Percentiles rank a stretch among this genome's conserved stretches.
These are phyloP conservation scores for Leucaena leucocephala DNA, from an alignment of 306 rosid species.

Conservation along the genomic window DNA sequence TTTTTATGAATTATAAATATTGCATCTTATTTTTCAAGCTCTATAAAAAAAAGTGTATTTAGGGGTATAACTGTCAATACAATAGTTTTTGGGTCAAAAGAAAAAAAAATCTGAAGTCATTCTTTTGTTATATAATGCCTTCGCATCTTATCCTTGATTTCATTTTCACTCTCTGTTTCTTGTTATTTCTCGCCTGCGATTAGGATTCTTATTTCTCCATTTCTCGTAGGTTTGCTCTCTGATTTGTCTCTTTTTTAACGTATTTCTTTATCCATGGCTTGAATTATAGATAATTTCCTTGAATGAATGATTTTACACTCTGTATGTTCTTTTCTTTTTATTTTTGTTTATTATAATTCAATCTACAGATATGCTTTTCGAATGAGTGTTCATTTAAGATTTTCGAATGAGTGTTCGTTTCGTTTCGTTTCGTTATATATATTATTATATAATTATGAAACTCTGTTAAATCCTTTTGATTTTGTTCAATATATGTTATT, in stretches of 20 bases:
- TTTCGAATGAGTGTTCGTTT: too few relatives aligned
- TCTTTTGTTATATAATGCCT: neutral
- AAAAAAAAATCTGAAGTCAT: neutral
- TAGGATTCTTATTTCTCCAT: constrained; percentile 21
- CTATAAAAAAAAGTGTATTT: too few relatives aligned
- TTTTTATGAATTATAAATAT: too few relatives aligned
- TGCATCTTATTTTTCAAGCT: too few relatives aligned
- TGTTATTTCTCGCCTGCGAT: neutral
- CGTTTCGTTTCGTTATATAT: neutral
- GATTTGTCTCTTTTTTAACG: too few relatives aligned
- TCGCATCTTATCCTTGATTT: neutral
- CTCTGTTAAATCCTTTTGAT: neutral
- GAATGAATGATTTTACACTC: neutral
- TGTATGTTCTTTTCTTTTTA: neutral
- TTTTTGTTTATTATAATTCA: neutral
- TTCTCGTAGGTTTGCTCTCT: neutral
- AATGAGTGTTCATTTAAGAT: too few relatives aligned
- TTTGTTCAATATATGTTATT: neutral
- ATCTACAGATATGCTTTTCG: neutral
- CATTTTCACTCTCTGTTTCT: neutral
- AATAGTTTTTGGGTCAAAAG: neutral
- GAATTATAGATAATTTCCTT: neutral
- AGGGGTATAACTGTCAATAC: constrained; percentile 11
- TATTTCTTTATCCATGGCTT: neutral
- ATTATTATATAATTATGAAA: neutral